A percentile compares a stretch with the other conserved stretches of the same genome.
phyloP scores from a whole-genome alignment of 2,329 filamentous ascomycete genomes.

The Monosporascus sp. region DNA sequence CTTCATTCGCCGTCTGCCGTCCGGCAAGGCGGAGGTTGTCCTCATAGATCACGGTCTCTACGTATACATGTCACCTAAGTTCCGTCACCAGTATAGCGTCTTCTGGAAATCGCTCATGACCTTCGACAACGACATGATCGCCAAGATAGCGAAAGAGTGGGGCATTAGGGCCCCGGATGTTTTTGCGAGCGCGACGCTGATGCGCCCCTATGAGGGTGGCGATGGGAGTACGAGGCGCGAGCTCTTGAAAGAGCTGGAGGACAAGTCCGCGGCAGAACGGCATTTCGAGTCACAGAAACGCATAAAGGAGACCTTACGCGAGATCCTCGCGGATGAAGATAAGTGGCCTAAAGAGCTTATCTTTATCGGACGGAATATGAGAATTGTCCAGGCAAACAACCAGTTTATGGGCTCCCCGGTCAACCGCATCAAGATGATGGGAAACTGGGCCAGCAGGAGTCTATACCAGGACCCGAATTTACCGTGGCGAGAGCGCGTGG shows the following conservation, averaged over 20 bases:
- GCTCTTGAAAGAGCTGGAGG: conserved; percentile 60
- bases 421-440: conserved; percentile 91
- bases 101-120: conserved; percentile 95
- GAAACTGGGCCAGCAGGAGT: conserved; percentile 79
- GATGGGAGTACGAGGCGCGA: conserved; percentile 59
- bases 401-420: conserved; percentile 85
- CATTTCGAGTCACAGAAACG: conserved; percentile 85
- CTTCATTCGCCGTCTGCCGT: conserved; percentile 81
- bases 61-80: conserved; percentile 78
- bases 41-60: conserved; percentile 97
- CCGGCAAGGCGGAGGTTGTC: conserved; percentile 81
- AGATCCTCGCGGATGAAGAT: conserved; percentile 75
- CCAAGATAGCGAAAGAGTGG: conserved; percentile 70
- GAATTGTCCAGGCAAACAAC: conserved; percentile 91
- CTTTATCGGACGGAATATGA: conserved; percentile 86
- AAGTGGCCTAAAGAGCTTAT: conserved; percentile 88
- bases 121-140: conserved; percentile 81
- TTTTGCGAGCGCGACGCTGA: conserved; percentile 83
- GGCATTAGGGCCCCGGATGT: conserved; percentile 85
- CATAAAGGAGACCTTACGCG: conserved; percentile 63
- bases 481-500: conserved; percentile 54
- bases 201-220: conserved; percentile 87
- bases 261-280: conserved; percentile 59
- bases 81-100: conserved; percentile 77
- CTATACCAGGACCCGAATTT: conserved; percentile 70